A percentile compares a stretch with the other conserved stretches of the same genome.
Evolutionary conservation across 176 grass and related monocot genomes (phyloP).

Genomic region (Canna indica): DNA sequence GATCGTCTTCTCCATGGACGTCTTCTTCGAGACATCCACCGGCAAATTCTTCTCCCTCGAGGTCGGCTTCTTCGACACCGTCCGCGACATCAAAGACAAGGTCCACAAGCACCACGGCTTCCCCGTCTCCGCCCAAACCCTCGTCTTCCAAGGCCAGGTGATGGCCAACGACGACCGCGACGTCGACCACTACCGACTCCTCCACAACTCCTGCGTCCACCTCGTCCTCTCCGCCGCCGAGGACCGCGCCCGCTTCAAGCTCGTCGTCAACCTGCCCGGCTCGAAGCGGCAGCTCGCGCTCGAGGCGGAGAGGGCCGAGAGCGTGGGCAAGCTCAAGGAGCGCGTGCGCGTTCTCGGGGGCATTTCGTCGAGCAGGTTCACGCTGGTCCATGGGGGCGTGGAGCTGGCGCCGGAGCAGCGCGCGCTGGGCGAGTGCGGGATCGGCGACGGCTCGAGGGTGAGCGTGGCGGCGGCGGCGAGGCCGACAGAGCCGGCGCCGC

Average conservation of each 20-base stretch:
- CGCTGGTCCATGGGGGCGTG: conserved; percentile 18
- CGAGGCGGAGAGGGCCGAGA: conserved; percentile 12
- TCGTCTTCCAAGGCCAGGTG: conserved; percentile 30
- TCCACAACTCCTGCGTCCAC: conserved; percentile 8
- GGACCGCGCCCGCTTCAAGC: not conserved
- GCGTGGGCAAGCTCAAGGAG: conserved; percentile 29
- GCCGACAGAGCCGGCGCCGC: not conserved
- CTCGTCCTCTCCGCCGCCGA: not conserved
- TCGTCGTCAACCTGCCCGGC: not conserved
- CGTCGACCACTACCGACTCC: not conserved
- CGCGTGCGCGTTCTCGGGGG: conserved; percentile 27
- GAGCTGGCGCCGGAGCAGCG: conserved; percentile 38
- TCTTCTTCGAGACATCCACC: conserved; percentile 38
- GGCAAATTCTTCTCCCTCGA: conserved; percentile 43
- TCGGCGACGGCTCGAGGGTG: conserved; percentile 17
- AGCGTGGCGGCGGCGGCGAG: not conserved
- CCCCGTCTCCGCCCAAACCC: conserved; percentile 22
- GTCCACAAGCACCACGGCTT: conserved; percentile 36
- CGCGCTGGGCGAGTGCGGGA: conserved; percentile 20
- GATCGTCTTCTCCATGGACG: conserved; percentile 32
- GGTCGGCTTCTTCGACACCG: conserved; percentile 60
- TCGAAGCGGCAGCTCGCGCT: conserved; percentile 14
- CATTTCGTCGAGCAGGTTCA: not conserved
- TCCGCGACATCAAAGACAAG: conserved; percentile 55
- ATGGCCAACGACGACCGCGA: conserved; percentile 7